These are phyloP conservation scores for Odonthalia washingtoniensis DNA, from an alignment of 31 red algal genomes.

Conservation along the genomic window DNA sequence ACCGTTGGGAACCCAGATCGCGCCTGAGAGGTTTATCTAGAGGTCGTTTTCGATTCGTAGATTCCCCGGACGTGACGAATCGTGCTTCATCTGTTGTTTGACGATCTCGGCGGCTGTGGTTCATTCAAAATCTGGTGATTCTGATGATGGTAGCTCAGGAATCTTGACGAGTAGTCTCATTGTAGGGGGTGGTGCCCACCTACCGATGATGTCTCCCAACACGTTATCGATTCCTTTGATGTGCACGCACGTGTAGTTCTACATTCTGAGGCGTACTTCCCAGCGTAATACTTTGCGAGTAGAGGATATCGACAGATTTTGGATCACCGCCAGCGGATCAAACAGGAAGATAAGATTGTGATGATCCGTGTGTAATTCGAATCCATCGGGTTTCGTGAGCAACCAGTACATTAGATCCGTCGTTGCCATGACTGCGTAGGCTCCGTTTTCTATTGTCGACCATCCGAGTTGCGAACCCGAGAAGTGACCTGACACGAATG, in stretches of 20 bases:
- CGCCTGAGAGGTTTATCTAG: too few relatives aligned
- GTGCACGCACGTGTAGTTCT: constrained; percentile 1
- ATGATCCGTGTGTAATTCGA: constrained; percentile 1
- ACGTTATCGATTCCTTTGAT: constrained; percentile 16
- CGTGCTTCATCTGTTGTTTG: not conserved
- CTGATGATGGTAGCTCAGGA: not conserved
- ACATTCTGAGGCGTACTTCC: not conserved
- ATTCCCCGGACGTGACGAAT: not conserved
- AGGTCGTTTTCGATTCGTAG: not conserved
- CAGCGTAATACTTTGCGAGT: constrained; percentile 5
- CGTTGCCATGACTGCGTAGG: constrained; percentile 6
- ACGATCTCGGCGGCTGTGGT: not conserved
- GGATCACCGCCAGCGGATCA: not conserved
- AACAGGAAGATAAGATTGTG: constrained; percentile 26
- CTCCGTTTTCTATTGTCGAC: not conserved
- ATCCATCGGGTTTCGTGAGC: not conserved
- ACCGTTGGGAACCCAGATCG: not conserved
- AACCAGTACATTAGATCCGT: constrained; percentile 4
- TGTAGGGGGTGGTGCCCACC: not conserved
- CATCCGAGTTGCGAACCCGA: not conserved
- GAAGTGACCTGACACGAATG: not conserved
- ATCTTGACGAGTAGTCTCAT: not conserved
- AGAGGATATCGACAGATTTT: not conserved
- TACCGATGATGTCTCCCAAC: not conserved
- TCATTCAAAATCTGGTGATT: not conserved